phyloP scores from a whole-genome alignment of 768 basidiomycete genomes.

The Leucogyrophana mollusca region DNA sequence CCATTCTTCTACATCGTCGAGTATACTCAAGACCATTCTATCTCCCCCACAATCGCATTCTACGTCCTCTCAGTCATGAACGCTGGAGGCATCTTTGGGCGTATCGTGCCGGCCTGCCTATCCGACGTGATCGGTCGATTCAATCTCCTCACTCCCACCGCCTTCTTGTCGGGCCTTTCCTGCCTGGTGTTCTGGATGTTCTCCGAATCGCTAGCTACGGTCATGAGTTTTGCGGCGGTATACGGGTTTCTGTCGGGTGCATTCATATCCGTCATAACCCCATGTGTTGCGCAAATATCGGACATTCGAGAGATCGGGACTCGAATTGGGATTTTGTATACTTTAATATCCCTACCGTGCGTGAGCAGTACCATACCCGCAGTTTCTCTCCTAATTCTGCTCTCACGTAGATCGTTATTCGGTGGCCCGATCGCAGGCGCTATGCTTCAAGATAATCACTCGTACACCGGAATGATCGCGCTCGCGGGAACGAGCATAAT shows the following conservation, averaged over 20 bases:
- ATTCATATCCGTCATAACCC: constrained; percentile 65
- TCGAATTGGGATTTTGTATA: constrained; percentile 65
- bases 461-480: constrained; percentile 49
- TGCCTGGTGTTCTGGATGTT: constrained; percentile 60
- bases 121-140: constrained; percentile 67
- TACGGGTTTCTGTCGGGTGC: constrained; percentile 71
- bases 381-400: not conserved
- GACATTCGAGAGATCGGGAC: constrained; percentile 56
- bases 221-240: constrained; percentile 50
- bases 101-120: constrained; percentile 59
- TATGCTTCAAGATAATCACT: constrained; percentile 47
- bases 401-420: constrained; percentile 47
- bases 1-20: constrained; percentile 71
- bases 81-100: constrained; percentile 63
- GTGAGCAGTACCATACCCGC: constrained; percentile 28
- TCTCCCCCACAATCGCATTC: constrained; percentile 42
- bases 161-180: constrained; percentile 60
- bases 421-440: constrained; percentile 66
- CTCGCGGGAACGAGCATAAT: constrained; percentile 61
- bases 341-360: constrained; percentile 67
- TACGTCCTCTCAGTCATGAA: constrained; percentile 67
- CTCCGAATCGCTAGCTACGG: constrained; percentile 34
- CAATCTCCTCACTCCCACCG: constrained; percentile 63
- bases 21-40: constrained; percentile 46
- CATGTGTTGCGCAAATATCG: constrained; percentile 68